Conservation (phyloP, 2,329 filamentous ascomycete genomes). For the Fusarium hainanense region DNA sequence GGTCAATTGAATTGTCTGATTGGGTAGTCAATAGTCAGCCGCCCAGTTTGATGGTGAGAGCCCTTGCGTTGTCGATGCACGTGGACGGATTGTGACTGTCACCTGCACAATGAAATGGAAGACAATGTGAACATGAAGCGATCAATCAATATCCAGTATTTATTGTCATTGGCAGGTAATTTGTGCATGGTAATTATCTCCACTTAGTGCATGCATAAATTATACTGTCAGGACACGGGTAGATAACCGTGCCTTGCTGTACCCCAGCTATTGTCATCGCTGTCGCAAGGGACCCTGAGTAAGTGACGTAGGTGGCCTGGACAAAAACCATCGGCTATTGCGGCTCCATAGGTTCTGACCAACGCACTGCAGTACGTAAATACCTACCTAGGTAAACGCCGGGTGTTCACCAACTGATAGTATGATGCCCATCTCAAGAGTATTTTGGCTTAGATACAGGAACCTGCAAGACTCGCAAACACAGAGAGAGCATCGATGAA, state of each 20-base stretch:
- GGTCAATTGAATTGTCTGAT: slow-evolving; percentile 31
- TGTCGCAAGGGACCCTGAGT: neutral
- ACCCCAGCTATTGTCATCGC: neutral
- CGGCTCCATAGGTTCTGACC: neutral
- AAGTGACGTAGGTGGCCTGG: neutral
- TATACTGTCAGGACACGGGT: neutral
- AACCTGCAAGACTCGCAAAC: neutral
- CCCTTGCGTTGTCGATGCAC: slow-evolving; percentile 25
- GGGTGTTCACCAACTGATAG: neutral
- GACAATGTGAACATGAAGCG: neutral
- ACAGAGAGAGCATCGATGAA: neutral
- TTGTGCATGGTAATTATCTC: neutral
- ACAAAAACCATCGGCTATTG: neutral
- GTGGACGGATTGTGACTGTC: slow-evolving; percentile 22
- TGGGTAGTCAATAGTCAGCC: slow-evolving; percentile 29
- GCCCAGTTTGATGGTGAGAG: slow-evolving; percentile 13
- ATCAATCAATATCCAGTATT: neutral
- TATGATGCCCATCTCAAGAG: neutral
- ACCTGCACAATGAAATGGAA: slow-evolving; percentile 13
- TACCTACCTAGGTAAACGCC: neutral
- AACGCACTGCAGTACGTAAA: neutral
- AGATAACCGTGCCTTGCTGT: neutral
- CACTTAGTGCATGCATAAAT: neutral
- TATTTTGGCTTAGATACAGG: neutral
- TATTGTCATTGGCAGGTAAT: neutral